Base-by-base conservation (phyloP, 306 rosid genomes). In the Quercus cerris region DNA sequence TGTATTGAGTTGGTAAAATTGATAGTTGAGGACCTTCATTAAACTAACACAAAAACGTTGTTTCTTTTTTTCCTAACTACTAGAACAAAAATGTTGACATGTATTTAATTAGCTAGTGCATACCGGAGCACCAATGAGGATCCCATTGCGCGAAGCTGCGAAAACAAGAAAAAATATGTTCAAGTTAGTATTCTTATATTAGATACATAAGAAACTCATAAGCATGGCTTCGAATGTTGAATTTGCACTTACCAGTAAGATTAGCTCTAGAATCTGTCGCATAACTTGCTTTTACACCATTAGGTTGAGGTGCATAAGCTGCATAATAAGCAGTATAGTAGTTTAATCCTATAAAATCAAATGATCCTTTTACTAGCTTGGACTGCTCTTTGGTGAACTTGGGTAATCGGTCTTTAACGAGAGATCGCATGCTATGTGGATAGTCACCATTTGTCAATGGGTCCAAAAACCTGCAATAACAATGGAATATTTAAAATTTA, bases 271-370 rank as follows among this genome's bases (percentile, higher is more conserved):
- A 1, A 44, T 90, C 94, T 6, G 92, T 76, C 18, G 23, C 56
- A 5, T 70, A 75, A 28, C 77, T 83, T 51, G 76, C 75, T n/a
- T 70, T 73, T 66, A 23, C 61, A 1, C 56, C 64, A 7, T 23
- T 80, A 57, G 3, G 28, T 1, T 84, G 62, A 56, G 88, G 83
- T 56, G 76, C 52, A 68, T 75, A 22, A 41, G 82, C 64, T 56
- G 83, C 94, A 76, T 85, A 90, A 38, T 81, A 31, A 31, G 87
- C 70, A 56, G 89, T 81, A 84, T 90, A 90, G 67, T 90, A 90
- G 77, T 90, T 90, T 68, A 90, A 10, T 72, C 97, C 97, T 9
- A 91, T 44, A 55, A 91, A 91, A 80, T 91, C 93, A 9, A 77
- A 86, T 59, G 97, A 87, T 17, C 89, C 86, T 28, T 86, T 86